Conservation (phyloP, 2,329 filamentous ascomycete species). For the Paraconiothyrium brasiliense region DNA sequence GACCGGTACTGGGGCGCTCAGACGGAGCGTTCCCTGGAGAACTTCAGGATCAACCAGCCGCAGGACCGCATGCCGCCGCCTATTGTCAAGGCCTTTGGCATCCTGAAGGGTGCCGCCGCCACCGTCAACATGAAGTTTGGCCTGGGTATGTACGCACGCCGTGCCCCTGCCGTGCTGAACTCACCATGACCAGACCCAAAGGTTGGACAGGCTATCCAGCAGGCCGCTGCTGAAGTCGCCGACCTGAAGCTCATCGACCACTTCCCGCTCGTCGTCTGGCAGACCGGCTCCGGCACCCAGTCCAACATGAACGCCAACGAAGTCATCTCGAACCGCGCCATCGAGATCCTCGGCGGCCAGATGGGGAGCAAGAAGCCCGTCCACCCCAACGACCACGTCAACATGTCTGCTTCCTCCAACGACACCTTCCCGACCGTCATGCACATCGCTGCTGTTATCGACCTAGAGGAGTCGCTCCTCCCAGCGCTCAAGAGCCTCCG, state of each 20-base stretch:
- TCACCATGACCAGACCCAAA: conserved; percentile 72
- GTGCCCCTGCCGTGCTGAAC: conserved; percentile 15
- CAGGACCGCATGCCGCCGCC: conserved; percentile 97
- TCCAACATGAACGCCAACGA: conserved; percentile 99
- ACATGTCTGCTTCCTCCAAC: conserved; percentile 98
- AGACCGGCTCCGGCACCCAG: conserved; percentile 97
- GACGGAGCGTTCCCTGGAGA: conserved; percentile 93
- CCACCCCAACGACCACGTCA: conserved; percentile 99
- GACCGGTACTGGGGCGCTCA: conserved; percentile 99
- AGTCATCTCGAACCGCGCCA: conserved; percentile 98
- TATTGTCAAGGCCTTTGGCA: conserved; percentile 92
- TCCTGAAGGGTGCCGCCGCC: conserved; percentile 95
- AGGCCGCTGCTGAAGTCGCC: conserved; percentile 92
- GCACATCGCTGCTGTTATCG: conserved; percentile 97
- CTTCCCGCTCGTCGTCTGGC: conserved; percentile 99
- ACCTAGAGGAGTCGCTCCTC: conserved; percentile 85
- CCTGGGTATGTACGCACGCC: conserved; percentile 67
- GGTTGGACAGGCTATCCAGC: conserved; percentile 90
- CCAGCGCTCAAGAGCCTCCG: conserved; percentile 85
- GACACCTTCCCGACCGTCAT: conserved; percentile 99
- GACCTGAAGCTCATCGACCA: conserved; percentile 93
- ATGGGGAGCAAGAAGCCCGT: conserved; percentile 99
- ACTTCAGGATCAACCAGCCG: conserved; percentile 99
- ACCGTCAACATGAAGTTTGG: conserved; percentile 96
- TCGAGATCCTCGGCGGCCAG: conserved; percentile 92